Conservation (phyloP, 371 early-diverging fungal species). For the Mortierella sp. region DNA sequence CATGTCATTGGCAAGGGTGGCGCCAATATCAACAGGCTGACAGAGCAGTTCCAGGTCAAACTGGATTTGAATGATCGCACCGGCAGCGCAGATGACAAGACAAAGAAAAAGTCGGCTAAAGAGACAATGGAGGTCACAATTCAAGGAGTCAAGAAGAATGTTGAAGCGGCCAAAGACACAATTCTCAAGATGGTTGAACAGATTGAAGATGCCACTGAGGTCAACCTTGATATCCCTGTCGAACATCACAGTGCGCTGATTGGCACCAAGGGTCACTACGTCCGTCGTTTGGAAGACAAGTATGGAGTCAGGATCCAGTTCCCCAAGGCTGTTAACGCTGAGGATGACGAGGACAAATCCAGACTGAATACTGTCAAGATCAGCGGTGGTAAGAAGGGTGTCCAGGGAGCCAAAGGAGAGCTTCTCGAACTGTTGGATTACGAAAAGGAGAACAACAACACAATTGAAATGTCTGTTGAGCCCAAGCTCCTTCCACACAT, state of each 20-base stretch:
- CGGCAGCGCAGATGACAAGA: conserved; percentile 54
- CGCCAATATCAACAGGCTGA: conserved; percentile 80
- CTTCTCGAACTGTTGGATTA: conserved; percentile 81
- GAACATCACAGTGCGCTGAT: conserved; percentile 80
- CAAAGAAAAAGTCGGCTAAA: conserved; percentile 55
- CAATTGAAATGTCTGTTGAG: conserved; percentile 64
- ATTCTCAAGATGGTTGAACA: conserved; percentile 74
- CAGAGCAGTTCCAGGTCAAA: conserved; percentile 81
- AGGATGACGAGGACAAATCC: conserved; percentile 59
- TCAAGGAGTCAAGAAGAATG: conserved; percentile 83
- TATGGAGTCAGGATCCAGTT: conserved; percentile 82
- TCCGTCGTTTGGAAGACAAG: conserved; percentile 83
- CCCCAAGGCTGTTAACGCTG: conserved; percentile 64
- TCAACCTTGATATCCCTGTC: conserved; percentile 70
- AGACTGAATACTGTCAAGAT: conserved; percentile 72
- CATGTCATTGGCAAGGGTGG: conserved; percentile 93
- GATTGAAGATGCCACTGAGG: conserved; percentile 77
- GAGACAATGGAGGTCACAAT: conserved; percentile 75
- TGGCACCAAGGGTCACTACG: conserved; percentile 81
- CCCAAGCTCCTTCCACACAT: conserved; percentile 71
- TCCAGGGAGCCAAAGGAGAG: conserved; percentile 78
- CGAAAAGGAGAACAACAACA: conserved; percentile 75
- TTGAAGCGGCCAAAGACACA: conserved; percentile 77
- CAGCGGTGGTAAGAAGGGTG: conserved; percentile 80
- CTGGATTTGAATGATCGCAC: conserved; percentile 77